A percentile compares a stretch with the other conserved stretches of the same genome.
Conservation (phyloP, 1,284 basidiomycete genomes). For the Microbotryum intermedium region DNA sequence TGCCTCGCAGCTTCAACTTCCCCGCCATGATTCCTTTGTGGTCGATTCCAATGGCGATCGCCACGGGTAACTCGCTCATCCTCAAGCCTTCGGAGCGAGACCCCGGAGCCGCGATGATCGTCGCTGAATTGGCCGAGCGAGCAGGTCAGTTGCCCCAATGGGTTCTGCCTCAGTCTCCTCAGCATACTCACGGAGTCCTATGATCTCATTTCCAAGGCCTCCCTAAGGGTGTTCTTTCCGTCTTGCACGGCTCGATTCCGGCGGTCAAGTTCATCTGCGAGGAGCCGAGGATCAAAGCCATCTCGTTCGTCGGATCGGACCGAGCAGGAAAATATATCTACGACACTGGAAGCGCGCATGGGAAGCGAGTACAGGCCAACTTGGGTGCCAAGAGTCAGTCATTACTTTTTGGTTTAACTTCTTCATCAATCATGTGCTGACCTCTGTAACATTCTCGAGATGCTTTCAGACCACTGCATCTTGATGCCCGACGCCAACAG, state of each 20-base stretch:
- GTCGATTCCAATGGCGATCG: conserved; percentile 76
- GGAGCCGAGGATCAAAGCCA: conserved; percentile 80
- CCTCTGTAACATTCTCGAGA: neutral
- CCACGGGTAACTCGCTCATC: conserved; percentile 89
- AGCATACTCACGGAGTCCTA: neutral
- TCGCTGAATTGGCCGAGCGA: conserved; percentile 82
- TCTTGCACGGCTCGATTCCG: conserved; percentile 76
- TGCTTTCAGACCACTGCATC: conserved; percentile 60
- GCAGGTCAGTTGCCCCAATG: conserved; percentile 47
- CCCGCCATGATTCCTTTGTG: conserved; percentile 90
- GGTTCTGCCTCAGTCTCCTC: neutral
- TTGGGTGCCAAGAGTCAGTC: conserved; percentile 75
- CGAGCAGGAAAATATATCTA: conserved; percentile 90
- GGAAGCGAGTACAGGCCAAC: conserved; percentile 93
- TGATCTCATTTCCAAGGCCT: conserved; percentile 19
- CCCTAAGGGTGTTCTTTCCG: conserved; percentile 40
- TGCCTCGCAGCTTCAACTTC: conserved; percentile 25
- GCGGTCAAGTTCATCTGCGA: conserved; percentile 94
- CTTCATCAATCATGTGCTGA: neutral
- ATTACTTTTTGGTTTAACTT: neutral
- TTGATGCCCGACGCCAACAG: conserved; percentile 96
- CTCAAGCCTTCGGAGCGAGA: conserved; percentile 95
- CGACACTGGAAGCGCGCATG: conserved; percentile 60
- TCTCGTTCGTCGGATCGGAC: conserved; percentile 96
- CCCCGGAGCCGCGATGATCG: conserved; percentile 94